phyloP scores from a whole-genome alignment of 192 early-diverging fungal species.

The Coemansia sp. region DNA sequence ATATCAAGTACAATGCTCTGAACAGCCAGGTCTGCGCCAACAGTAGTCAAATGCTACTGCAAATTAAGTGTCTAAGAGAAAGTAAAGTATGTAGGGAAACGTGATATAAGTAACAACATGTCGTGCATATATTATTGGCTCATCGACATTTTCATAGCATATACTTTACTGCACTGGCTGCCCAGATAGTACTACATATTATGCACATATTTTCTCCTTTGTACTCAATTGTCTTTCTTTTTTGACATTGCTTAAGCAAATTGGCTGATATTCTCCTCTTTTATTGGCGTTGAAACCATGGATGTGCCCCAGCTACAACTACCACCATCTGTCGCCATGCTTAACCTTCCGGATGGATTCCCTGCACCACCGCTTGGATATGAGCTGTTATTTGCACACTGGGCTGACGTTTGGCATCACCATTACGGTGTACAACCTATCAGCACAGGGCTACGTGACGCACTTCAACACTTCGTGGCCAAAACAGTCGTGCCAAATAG shows the following conservation, averaged over 20 bases:
- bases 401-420: not conserved
- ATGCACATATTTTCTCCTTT: not conserved
- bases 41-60: no score
- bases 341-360: not conserved
- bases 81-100: no score
- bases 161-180: not conserved
- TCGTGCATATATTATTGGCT: no score
- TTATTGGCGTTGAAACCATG: not conserved
- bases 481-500: not conserved
- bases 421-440: not conserved
- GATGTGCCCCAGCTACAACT: not conserved
- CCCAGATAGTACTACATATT: not conserved
- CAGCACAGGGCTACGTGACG: not conserved
- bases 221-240: not conserved
- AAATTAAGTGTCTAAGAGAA: no score
- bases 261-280: not conserved
- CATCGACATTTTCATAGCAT: not conserved
- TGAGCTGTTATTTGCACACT: not conserved
- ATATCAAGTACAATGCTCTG: no score
- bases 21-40: no score
- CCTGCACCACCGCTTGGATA: not conserved
- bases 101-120: no score
- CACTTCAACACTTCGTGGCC: not conserved
- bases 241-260: not conserved
- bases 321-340: not conserved